Conservation (phyloP, 2,329 filamentous ascomycete genomes). For the Thyridium curvatum region DNA sequence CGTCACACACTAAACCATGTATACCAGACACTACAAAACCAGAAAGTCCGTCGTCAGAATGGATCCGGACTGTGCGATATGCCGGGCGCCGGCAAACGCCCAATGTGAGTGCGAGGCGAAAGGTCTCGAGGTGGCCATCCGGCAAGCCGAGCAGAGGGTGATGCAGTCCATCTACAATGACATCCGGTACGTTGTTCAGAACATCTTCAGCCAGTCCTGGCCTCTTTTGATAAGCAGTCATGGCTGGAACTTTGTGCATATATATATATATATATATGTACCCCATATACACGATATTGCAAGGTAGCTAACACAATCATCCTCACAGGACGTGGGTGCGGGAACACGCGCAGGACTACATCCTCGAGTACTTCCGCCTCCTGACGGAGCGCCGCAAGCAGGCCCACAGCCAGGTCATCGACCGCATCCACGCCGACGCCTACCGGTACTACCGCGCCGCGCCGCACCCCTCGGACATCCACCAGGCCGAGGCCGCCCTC, state of each 20-base stretch:
- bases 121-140: constrained; percentile 55
- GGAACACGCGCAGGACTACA: constrained; percentile 60
- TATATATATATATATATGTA: too few relatives aligned
- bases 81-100: constrained; percentile 49
- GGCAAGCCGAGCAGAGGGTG: constrained; percentile 57
- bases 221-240: too few relatives aligned
- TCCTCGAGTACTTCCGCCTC: constrained; percentile 57
- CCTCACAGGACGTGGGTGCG: constrained; percentile 55
- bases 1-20: constrained; percentile 30
- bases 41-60: constrained; percentile 51
- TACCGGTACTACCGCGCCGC: constrained; percentile 51
- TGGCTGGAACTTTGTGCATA: too few relatives aligned
- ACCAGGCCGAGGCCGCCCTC: constrained; percentile 56
- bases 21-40: constrained; percentile 37
- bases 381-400: constrained; percentile 56
- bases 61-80: constrained; percentile 66
- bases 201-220: too few relatives aligned
- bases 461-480: constrained; percentile 56
- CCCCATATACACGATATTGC: too few relatives aligned
- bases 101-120: constrained; percentile 62
- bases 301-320: too few relatives aligned
- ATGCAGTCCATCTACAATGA: constrained; percentile 57
- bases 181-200: constrained; percentile 49
- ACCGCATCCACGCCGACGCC: constrained; percentile 47
- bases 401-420: constrained; percentile 48